A percentile compares a stretch with the other conserved stretches of the same genome.
Evolutionary conservation across 2,329 filamentous ascomycete genomes (phyloP).

Genomic region (Volutella citrinella): DNA sequence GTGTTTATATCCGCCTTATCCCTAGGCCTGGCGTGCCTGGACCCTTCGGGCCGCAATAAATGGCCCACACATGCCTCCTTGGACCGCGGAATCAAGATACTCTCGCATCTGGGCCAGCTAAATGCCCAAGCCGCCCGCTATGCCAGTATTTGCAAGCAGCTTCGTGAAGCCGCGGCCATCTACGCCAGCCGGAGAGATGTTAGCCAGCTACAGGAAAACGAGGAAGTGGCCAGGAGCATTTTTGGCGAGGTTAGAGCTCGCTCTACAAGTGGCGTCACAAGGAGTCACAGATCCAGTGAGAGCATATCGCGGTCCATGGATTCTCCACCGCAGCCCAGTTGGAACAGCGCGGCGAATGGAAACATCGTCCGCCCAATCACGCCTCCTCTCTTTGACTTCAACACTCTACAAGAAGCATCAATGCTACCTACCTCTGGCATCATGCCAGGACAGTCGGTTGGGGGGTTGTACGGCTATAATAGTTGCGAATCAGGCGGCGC

Average conservation of each 20-base stretch:
- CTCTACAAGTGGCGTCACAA: neutral
- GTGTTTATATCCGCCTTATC: conserved; percentile 3
- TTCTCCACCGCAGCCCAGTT: neutral
- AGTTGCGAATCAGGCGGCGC: neutral
- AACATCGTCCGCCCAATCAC: neutral
- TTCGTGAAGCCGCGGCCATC: conserved; percentile 2
- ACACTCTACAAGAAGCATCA: conserved; percentile 1
- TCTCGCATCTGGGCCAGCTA: conserved; percentile 1
- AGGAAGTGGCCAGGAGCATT: conserved; percentile 1
- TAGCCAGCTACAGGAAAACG: conserved; percentile 2
- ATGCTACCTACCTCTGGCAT: conserved; percentile 1
- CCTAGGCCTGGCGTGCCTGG: conserved; percentile 1
- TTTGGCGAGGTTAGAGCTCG: conserved; percentile 1
- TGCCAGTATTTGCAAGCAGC: neutral
- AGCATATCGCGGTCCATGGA: no score
- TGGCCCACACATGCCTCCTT: conserved; percentile 2
- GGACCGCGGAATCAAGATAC: conserved; percentile 2
- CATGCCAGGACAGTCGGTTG: neutral
- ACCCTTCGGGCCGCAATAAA: conserved; percentile 1
- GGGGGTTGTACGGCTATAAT: neutral
- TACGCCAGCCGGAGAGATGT: conserved; percentile 1
- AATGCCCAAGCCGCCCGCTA: conserved; percentile 1
- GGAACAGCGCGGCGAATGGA: neutral
- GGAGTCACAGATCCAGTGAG: neutral
- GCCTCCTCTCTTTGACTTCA: conserved; percentile 3